These are phyloP conservation scores for Solanum pinnatisectum DNA, from an alignment of 257 asterid genomes.

Conservation along the genomic window DNA sequence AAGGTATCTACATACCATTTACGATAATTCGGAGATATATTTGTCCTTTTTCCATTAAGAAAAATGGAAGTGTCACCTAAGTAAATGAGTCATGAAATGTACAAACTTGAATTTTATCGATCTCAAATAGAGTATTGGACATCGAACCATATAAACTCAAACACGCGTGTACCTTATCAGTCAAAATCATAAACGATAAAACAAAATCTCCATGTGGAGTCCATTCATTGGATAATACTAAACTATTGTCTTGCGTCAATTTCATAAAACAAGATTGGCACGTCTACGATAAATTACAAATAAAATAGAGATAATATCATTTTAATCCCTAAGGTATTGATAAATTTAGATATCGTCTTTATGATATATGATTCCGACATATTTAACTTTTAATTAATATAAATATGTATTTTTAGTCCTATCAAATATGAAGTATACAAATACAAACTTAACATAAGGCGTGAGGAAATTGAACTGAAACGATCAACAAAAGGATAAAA, in stretches of 20 bases:
- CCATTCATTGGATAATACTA: neutral
- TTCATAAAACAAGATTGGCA: neutral
- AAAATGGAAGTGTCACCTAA: no score
- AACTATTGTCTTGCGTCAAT: neutral
- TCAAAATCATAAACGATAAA: neutral
- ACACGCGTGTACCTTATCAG: neutral
- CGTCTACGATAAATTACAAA: constrained; percentile 4
- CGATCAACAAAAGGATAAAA: neutral
- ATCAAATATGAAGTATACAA: no score
- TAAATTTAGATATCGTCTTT: neutral
- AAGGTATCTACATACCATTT: no score
- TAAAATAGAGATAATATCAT: neutral
- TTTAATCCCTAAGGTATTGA: neutral
- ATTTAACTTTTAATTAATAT: neutral
- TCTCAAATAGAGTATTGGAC: neutral
- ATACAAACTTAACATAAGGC: neutral
- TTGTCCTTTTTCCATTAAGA: no score
- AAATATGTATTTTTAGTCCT: no score
- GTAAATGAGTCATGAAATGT: no score
- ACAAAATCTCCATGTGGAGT: neutral
- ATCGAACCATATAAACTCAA: neutral
- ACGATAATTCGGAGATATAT: no score
- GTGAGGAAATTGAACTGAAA: neutral
- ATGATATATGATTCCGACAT: neutral
- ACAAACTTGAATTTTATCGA: no score